Evolutionary conservation across 495 filamentous ascomycete genomes (phyloP).

Genomic region (Aspergillus baeticus): DNA sequence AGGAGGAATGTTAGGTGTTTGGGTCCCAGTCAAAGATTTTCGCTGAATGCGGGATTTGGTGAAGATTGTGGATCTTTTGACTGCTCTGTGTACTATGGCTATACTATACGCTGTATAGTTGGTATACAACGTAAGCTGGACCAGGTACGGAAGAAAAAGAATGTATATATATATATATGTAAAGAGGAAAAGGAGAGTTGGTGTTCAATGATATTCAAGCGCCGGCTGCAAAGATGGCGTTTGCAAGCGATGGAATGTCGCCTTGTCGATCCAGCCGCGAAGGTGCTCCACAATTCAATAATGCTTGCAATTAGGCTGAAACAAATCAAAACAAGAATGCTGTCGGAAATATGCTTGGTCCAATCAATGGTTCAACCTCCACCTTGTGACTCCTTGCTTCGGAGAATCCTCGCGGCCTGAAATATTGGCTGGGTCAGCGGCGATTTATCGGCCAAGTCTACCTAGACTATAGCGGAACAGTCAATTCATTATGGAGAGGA

Average conservation of each 20-base stretch:
- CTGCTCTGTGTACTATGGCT: no score
- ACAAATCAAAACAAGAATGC: background rate
- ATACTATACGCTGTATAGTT: no score
- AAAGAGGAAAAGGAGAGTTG: background rate
- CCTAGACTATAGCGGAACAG: background rate
- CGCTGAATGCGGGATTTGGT: slow-evolving; percentile 1
- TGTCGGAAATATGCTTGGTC: background rate
- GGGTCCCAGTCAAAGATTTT: background rate
- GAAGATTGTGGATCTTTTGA: no score
- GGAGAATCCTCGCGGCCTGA: background rate
- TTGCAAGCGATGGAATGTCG: background rate
- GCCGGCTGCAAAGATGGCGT: slow-evolving; percentile 1
- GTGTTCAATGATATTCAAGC: background rate
- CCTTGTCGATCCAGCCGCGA: background rate
- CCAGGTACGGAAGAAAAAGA: background rate
- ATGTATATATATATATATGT: no score
- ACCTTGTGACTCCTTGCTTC: background rate
- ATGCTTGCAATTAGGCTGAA: no score
- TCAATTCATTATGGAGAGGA: background rate
- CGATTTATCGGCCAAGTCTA: no score
- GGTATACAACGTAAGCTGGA: no score
- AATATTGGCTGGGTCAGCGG: background rate
- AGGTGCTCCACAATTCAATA: no score
- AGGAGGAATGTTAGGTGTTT: background rate
- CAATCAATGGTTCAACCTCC: background rate